Percentiles rank a stretch among this genome's conserved stretches.
phyloP scores from a whole-genome alignment of 768 basidiomycete genomes.

The Pisolithus orientalis region DNA sequence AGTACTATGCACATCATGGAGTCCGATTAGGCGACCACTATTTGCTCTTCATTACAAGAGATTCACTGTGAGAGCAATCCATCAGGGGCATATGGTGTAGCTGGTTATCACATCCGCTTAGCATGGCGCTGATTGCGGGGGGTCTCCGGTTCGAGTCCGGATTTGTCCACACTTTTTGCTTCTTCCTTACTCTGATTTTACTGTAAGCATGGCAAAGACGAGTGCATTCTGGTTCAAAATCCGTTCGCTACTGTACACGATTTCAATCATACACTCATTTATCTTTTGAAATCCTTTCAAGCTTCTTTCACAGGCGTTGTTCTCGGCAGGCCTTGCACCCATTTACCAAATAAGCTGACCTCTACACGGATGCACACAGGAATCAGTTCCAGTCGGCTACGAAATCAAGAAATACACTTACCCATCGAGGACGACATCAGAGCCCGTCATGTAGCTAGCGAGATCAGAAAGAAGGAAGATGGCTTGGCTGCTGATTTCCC shows the following conservation, averaged over 20 bases:
- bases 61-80: fast-evolving
- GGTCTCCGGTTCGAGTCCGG: slow-evolving; percentile 37
- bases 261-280: neutral
- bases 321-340: neutral
- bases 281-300: neutral
- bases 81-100: slow-evolving; percentile 33
- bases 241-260: neutral
- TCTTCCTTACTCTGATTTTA: no score
- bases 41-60: no score
- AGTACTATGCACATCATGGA: neutral
- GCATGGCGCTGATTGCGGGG: slow-evolving; percentile 30
- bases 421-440: slow-evolving; percentile 54
- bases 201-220: no score
- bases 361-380: neutral
- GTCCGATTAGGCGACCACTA: neutral
- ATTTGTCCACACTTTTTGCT: slow-evolving; percentile 33
- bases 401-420: slow-evolving; percentile 21
- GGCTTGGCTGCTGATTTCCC: slow-evolving; percentile 52
- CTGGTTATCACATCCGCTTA: slow-evolving; percentile 37
- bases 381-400: neutral
- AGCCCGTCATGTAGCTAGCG: slow-evolving; percentile 53
- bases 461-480: slow-evolving; percentile 47
- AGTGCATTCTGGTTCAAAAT: no score
- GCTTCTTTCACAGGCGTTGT: no score
- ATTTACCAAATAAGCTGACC: slow-evolving; percentile 27